Conservation (phyloP, 257 asterid genomes). For the Craterostigma plantagineum region DNA sequence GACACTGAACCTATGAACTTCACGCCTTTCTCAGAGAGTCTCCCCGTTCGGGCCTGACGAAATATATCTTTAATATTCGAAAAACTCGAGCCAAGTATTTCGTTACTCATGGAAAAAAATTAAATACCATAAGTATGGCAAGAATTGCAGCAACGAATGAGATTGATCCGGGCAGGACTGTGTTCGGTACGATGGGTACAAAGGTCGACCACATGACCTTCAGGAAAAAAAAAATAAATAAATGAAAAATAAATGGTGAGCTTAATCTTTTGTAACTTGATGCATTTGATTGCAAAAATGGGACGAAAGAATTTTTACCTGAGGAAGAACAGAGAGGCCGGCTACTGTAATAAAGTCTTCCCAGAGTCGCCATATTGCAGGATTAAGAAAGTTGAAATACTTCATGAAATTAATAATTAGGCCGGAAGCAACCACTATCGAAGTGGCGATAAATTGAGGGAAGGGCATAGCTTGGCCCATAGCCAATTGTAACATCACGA, state of each 20-base stretch:
- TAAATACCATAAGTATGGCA: slow-evolving; percentile 44
- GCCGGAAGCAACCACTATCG: slow-evolving; percentile 65
- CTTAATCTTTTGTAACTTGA: background rate
- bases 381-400: slow-evolving; percentile 48
- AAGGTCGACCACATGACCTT: slow-evolving; percentile 99
- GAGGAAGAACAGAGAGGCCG: slow-evolving; percentile 82
- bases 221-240: slow-evolving; percentile 8
- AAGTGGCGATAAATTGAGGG: slow-evolving; percentile 65
- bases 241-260: background rate
- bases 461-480: slow-evolving; percentile 94
- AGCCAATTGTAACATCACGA: slow-evolving; percentile 76
- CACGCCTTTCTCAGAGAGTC: slow-evolving; percentile 55
- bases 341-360: slow-evolving; percentile 79
- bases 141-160: slow-evolving; percentile 35
- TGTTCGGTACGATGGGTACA: slow-evolving; percentile 68
- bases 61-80: background rate
- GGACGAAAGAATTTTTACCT: slow-evolving; percentile 22
- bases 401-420: slow-evolving; percentile 51
- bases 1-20: slow-evolving; percentile 55
- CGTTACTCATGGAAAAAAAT: background rate
- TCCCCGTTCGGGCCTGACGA: slow-evolving; percentile 68
- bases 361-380: slow-evolving; percentile 68
- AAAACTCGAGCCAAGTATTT: background rate
- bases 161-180: slow-evolving; percentile 60
- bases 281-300: background rate